Percentiles rank a stretch among this genome's conserved stretches.
Conservation (phyloP, 2,329 filamentous ascomycete species). For the Tolypocladium capitatum region DNA sequence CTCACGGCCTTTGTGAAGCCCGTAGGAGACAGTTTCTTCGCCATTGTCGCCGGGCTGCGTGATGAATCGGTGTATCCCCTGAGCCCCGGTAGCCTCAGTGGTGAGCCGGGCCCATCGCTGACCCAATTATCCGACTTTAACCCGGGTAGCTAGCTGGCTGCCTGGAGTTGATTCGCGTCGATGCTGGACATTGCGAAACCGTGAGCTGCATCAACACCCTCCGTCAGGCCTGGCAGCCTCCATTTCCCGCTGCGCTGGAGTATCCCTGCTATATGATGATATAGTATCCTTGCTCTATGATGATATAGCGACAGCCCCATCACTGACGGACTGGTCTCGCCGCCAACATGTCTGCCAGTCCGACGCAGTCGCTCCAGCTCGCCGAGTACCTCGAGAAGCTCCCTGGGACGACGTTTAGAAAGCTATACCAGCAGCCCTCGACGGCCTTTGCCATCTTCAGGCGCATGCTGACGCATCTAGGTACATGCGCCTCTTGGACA, state of each 20-base stretch:
- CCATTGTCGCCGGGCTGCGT: constrained; percentile 11
- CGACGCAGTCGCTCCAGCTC: constrained; percentile 40
- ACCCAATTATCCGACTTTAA: constrained; percentile 4
- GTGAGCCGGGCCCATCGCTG: neutral
- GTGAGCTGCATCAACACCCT: neutral
- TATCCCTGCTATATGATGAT: constrained; percentile 4
- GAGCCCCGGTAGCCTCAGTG: no score
- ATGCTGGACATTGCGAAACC: neutral
- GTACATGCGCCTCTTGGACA: constrained; percentile 28
- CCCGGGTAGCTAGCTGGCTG: no score
- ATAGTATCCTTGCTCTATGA: constrained; percentile 1
- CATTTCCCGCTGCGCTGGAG: neutral
- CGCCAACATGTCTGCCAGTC: constrained; percentile 31
- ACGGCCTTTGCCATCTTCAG: constrained; percentile 92
- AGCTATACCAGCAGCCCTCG: constrained; percentile 90
- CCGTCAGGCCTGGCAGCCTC: neutral
- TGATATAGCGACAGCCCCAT: constrained; percentile 4
- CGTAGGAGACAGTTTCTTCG: constrained; percentile 19
- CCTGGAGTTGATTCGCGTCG: no score
- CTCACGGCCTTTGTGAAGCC: constrained; percentile 21
- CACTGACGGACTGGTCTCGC: constrained; percentile 14
- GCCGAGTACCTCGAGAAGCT: constrained; percentile 91
- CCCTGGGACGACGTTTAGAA: constrained; percentile 76
- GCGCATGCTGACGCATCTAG: constrained; percentile 88
- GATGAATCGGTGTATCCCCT: no score